These are phyloP conservation scores for Paramyrothecium sp. DNA, from an alignment of 2,329 filamentous ascomycete genomes.

Conservation along the genomic window DNA sequence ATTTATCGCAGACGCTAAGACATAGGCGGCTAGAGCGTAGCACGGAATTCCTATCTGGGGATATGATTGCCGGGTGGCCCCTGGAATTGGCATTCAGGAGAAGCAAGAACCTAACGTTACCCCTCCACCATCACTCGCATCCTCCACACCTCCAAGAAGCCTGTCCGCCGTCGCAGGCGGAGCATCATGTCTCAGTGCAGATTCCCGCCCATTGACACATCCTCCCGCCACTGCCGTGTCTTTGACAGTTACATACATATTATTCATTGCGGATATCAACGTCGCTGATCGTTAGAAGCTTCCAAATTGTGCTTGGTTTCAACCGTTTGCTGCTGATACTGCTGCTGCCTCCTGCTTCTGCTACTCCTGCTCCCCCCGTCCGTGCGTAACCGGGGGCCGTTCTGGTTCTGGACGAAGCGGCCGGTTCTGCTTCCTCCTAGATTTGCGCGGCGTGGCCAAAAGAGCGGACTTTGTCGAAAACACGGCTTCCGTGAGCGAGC, in stretches of 20 bases:
- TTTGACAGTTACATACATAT: neutral
- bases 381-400: neutral
- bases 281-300: neutral
- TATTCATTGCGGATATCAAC: neutral
- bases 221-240: conserved; percentile 1
- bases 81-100: neutral
- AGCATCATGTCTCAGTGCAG: conserved; percentile 35
- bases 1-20: neutral
- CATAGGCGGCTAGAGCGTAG: neutral
- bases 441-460: too few relatives aligned
- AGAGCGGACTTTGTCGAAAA: too few relatives aligned
- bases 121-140: neutral
- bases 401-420: neutral
- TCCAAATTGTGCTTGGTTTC: neutral
- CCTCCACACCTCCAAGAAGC: neutral
- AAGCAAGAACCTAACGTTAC: neutral
- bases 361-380: neutral
- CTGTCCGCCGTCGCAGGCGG: neutral
- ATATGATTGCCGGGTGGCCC: neutral
- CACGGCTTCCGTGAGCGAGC: neutral
- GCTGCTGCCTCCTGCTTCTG: neutral
- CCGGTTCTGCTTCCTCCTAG: neutral
- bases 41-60: neutral
- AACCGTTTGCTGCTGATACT: neutral
- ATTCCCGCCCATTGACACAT: conserved; percentile 7